Percentiles rank a stretch among this genome's conserved stretches.
These are phyloP conservation scores for Rosa hybrid DNA, from an alignment of 331 rosid genomes.

Conservation along the genomic window DNA sequence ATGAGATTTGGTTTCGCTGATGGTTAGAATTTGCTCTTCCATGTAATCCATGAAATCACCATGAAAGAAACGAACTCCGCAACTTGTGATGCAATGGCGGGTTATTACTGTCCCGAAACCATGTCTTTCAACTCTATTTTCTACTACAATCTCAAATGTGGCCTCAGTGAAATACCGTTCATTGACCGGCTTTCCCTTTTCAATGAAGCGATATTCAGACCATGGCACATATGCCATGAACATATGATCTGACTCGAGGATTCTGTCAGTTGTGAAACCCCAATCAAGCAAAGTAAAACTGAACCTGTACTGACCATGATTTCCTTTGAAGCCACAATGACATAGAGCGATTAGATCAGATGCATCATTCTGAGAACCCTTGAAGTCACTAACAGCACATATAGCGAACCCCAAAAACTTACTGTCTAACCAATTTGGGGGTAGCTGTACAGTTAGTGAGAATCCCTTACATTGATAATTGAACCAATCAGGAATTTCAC, in stretches of 20 bases:
- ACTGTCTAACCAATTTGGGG: neutral
- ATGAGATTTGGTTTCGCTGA: neutral
- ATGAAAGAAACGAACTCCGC: neutral
- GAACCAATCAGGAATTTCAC: neutral
- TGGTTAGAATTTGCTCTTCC: neutral
- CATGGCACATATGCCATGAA: neutral
- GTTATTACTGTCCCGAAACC: neutral
- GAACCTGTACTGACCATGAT: neutral
- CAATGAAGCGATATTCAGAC: neutral
- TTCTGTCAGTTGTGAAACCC: neutral
- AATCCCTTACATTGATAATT: neutral
- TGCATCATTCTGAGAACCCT: neutral
- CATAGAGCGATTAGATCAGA: neutral
- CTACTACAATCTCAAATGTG: neutral
- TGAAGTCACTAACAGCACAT: neutral
- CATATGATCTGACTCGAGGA: neutral
- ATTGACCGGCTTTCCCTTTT: neutral
- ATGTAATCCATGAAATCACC: neutral
- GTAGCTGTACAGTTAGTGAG: neutral
- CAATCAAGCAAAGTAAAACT: neutral
- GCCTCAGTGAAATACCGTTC: neutral
- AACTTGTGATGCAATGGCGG: neutral
- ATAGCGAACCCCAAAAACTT: neutral
- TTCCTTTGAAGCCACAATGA: neutral
- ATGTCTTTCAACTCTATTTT: neutral